Base-by-base conservation (phyloP, 2,329 filamentous ascomycete genomes). In the Cladobotryum mycophilum region DNA sequence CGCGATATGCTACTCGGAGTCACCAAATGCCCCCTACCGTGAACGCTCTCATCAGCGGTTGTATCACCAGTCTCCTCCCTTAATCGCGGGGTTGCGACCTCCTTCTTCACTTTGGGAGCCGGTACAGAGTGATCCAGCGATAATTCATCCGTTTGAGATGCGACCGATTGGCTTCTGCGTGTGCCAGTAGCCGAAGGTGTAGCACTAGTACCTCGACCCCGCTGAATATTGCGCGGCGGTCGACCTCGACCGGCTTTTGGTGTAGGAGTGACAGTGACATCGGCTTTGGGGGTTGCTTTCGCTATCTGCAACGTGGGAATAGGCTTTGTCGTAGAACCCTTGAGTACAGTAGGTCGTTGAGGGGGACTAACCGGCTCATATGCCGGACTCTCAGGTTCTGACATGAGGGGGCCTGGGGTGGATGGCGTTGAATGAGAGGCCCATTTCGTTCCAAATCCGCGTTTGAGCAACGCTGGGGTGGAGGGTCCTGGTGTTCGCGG, bases 331-430 rank as follows among this genome's bases (percentile, higher is more conserved):
- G 58, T 57, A 9, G 45, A 30, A 1, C 43, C 55, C 48, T 53
- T 68, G 22, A 52, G 63, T 47, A 49, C 67, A 34, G 69, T 63
- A 44, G 69, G 61, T 30, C 65, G 66, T 41, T 67, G 62, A 1
- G 78, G 70, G 2, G 81, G 82, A 55, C 81, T 85, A 4, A 84
- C 68, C 0, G 80, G 80, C 56, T 85, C 82, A 51, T 70, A 76
- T 3, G 74, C 72, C 3, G 82, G 82, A 52, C 78, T 79, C 34
- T 72, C 70, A 14, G 71, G 63, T 43, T 74, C 72, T 15, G 52
- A 58, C 22, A 58, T 53, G 11, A 65, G 55, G 9, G 67, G 69
- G 15, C 66, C 63, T 2, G 82, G 82, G 1, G 82, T 85, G 4
- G 80, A 80, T 4, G 79, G 77, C 1, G 79, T 81, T 6, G 78